These are phyloP conservation scores for Backusella tuberculispora DNA, from an alignment of 192 early-diverging fungal genomes.

Conservation along the genomic window DNA sequence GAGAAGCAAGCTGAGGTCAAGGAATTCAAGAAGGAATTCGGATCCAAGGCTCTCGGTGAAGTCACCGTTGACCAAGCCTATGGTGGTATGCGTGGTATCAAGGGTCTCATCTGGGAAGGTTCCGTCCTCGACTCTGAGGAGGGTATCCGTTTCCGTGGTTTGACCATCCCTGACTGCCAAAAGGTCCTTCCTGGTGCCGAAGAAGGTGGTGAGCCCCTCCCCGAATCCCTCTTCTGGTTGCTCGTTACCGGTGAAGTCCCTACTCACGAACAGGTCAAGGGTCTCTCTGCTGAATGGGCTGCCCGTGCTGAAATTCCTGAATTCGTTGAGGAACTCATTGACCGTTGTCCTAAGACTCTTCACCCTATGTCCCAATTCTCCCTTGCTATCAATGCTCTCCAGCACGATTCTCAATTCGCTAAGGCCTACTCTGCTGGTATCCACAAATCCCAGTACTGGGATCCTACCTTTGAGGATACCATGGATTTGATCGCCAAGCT, in stretches of 20 bases:
- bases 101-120: conserved; percentile 98
- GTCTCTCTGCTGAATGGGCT: conserved; percentile 95
- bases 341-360: conserved; percentile 97
- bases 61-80: conserved; percentile 98
- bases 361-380: conserved; percentile 99
- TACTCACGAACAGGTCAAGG: conserved; percentile 87
- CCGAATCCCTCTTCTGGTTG: conserved; percentile 98
- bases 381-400: conserved; percentile 95
- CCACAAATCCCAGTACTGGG: conserved; percentile 96
- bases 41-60: conserved; percentile 88
- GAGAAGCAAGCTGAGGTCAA: conserved; percentile 96
- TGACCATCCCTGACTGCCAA: conserved; percentile 97
- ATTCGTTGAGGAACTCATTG: conserved; percentile 97
- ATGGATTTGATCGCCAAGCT: conserved; percentile 99
- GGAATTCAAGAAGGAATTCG: conserved; percentile 90
- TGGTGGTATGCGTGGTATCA: conserved; percentile 99
- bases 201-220: conserved; percentile 91
- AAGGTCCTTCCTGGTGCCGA: conserved; percentile 85
- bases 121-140: conserved; percentile 97
- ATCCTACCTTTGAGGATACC: conserved; percentile 93
- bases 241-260: conserved; percentile 97
- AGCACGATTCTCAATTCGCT: conserved; percentile 95
- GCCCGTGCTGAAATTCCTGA: conserved; percentile 89
- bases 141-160: conserved; percentile 98
- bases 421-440: conserved; percentile 95